Percentiles rank a stretch among this genome's conserved stretches.
Conservation (phyloP, 345 rosid genomes). For the Leavenworthia alabamica region DNA sequence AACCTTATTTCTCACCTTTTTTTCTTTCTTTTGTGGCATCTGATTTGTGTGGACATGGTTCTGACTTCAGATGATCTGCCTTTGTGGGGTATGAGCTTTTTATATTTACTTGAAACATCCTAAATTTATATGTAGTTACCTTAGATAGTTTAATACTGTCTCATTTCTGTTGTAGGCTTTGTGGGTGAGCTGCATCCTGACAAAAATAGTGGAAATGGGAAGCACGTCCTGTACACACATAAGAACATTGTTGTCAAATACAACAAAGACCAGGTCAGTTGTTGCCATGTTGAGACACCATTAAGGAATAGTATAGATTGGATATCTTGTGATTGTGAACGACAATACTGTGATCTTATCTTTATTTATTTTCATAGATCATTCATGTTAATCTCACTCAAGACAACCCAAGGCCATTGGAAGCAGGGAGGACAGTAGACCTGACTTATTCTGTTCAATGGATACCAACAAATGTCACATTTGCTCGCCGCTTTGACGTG, state of each 20-base stretch:
- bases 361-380: slow-evolving; percentile 39
- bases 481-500: slow-evolving; percentile 87
- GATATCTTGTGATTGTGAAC: slow-evolving; percentile 4
- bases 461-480: slow-evolving; percentile 57
- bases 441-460: slow-evolving; percentile 88
- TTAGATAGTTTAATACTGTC: background rate
- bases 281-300: background rate
- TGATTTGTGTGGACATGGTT: slow-evolving; percentile 30
- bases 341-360: background rate
- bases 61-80: slow-evolving; percentile 83
- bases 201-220: slow-evolving; percentile 65
- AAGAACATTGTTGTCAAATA: slow-evolving; percentile 55
- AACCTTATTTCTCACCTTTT: slow-evolving; percentile 23
- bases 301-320: slow-evolving; percentile 1
- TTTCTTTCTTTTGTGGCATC: slow-evolving; percentile 11
- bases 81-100: slow-evolving; percentile 58
- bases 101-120: background rate
- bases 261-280: slow-evolving; percentile 81
- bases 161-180: slow-evolving; percentile 46
- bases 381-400: slow-evolving; percentile 84
- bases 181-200: slow-evolving; percentile 82
- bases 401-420: slow-evolving; percentile 69
- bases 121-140: background rate
- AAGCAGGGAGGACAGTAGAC: slow-evolving; percentile 54
- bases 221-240: slow-evolving; percentile 73